Base-by-base conservation (phyloP, 176 grass and related monocot genomes). In the Neostapfia colusana region DNA sequence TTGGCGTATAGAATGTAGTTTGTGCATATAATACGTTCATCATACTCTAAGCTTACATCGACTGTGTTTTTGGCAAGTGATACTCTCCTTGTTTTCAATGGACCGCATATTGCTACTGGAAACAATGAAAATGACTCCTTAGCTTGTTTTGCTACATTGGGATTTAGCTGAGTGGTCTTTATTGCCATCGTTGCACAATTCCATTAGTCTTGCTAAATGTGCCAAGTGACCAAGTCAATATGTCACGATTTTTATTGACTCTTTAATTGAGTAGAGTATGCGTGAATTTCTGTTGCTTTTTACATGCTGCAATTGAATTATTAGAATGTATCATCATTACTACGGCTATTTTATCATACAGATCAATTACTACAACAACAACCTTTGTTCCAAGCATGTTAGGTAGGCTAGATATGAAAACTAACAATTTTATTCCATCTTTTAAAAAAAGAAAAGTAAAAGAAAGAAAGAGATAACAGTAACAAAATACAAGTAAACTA, bases 21-120 rank as follows among this genome's bases (percentile, higher is more conserved):
- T 0, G 13, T 60, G n/a, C 36, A 45, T 21, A 40, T 63, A 56
- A 54, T 5, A 80, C 68, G 13, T 45, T 70, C 8, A 45, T 41
- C 69, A 18, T 49, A 58, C 66, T 27, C 58, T 80, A 38, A 24
- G n/a, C 83, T 72, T 72, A 58, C 37, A 51, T 67, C 46, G 8
- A 42, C 16, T 65, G 2, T 26, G 20, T 37, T 58, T 16, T 66
- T 16, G 58, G 15, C 69, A 66, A 79, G 38, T 27, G 14, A 18
- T 67, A 26, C 53, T 65, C 34, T 78, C 55, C 38, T 37, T 50
- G 12, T 50, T 82, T 82, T 74, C 9, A 74, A 2, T 59, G 27
- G 38, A 36, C 36, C 17, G 10, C 23, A 34, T 21, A 10, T 35
- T 57, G 10, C 14, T 76, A 63, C 26, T 8, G 25, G 21, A 60